Evolutionary conservation across 169 alveolate species (phyloP), one percentile per base, ranked within the genome.

Genomic region (Babesia sp.): DNA sequence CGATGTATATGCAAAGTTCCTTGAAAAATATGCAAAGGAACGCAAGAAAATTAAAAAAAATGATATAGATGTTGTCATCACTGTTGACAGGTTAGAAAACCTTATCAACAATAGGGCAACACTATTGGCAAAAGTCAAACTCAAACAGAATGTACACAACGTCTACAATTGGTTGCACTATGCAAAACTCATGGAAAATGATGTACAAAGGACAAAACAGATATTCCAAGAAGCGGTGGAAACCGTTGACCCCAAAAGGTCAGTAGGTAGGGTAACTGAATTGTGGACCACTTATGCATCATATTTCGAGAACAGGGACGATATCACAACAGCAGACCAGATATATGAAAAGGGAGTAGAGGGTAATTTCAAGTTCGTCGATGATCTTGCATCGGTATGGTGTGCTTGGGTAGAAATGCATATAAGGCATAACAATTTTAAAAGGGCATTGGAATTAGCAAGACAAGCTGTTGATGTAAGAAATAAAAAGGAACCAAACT

Each of bases 101-200:
- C 80, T 93, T 42, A 64, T 93, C 34, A 73, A 87, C 55, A 76
- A 92, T 61, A 78, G 96, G 48, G 93, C 93, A 1, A 72, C 86
- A 75, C 72, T 93, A 56, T 55, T 93, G 71, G 82, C 92, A 29
- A 85, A 85, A 46, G 90, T 93, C 18, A 80, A 78, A 46, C 79
- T 95, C 37, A 90, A 96, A 51, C 94, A 94, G 76, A 95, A 95
- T 75, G 96, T 96, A 18, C 94, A 94, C 90, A 93, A 93, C 87
- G 96, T 94, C 31, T 87, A 93, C 63, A 96, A 93, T 64, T 95
- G 98, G 98, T 75, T 93, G 24, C 86, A 93, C 71, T 72, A 93
- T 14, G 91, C 82, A 20, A 78, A 85, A 29, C 80, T 81, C 59
- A 37, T 63, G 60, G 42, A 72, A 36, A 46, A 37, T 18, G 89